phyloP scores from a whole-genome alignment of 1,284 basidiomycete species.

The Austropuccinia psidii region DNA sequence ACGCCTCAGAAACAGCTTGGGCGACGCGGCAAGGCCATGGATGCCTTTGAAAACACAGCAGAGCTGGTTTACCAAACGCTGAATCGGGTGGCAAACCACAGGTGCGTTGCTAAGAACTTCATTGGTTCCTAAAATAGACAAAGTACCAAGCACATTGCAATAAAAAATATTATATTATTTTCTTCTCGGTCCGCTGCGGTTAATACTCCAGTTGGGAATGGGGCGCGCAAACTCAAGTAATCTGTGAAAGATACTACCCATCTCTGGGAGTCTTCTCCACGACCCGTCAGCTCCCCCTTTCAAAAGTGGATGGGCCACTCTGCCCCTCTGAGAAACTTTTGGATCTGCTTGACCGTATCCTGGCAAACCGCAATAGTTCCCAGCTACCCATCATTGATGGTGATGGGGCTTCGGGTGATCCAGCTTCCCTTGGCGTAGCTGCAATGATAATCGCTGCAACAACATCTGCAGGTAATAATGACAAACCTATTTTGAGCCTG shows the following conservation, averaged over 20 bases:
- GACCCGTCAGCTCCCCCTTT: not conserved
- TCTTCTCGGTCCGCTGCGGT: not conserved
- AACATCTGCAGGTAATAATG: not conserved
- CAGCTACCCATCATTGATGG: slow-evolving; percentile 1
- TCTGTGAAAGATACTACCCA: not conserved
- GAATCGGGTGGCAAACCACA: not conserved
- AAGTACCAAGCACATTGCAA: not conserved
- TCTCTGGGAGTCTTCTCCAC: slow-evolving; percentile 13
- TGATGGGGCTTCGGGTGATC: slow-evolving; percentile 67
- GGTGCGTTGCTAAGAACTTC: not conserved
- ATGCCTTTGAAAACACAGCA: not conserved
- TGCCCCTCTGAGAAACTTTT: not conserved
- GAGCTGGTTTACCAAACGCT: not conserved
- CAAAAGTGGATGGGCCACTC: not conserved
- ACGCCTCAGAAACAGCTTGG: too few relatives aligned
- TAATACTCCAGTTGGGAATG: slow-evolving; percentile 27
- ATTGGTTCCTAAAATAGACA: too few relatives aligned
- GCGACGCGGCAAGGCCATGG: too few relatives aligned
- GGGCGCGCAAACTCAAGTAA: not conserved
- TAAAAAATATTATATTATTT: not conserved
- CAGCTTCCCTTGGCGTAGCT: slow-evolving; percentile 69
- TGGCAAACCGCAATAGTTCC: not conserved
- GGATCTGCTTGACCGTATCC: slow-evolving; percentile 10
- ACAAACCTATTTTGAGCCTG: not conserved
- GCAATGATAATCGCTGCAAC: slow-evolving; percentile 56